Evolutionary conservation across 352 stramenopile genomes (phyloP).

Genomic region (Phytopythium boreale): DNA sequence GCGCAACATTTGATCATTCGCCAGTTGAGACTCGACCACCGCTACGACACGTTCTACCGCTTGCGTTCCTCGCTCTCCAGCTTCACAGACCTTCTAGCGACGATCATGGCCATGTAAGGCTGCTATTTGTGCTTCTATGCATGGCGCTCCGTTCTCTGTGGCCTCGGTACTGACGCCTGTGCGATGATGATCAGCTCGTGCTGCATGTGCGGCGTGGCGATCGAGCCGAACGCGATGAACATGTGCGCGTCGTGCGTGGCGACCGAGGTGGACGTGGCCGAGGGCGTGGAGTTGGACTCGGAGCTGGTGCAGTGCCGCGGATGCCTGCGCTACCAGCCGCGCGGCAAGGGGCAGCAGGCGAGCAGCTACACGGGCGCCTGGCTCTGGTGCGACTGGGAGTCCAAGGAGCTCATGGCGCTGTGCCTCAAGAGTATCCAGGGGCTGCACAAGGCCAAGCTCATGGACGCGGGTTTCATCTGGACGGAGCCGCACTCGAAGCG

Average conservation of each 20-base stretch:
- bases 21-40: not conserved
- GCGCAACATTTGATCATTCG: not conserved
- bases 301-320: conserved; percentile 62
- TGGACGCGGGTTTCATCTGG: conserved; percentile 81
- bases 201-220: conserved; percentile 61
- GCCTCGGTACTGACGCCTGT: not conserved
- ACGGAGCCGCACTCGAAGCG: conserved; percentile 81
- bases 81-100: not conserved
- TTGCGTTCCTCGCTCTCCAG: not conserved
- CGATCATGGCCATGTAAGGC: conserved; percentile 22
- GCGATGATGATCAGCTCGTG: conserved; percentile 24
- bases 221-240: conserved; percentile 76
- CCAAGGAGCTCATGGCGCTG: conserved; percentile 70
- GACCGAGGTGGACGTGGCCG: conserved; percentile 63
- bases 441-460: conserved; percentile 63
- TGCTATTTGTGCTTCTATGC: not conserved
- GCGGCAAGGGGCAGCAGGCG: conserved; percentile 32
- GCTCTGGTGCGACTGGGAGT: conserved; percentile 69
- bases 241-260: conserved; percentile 75
- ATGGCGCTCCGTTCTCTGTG: not conserved
- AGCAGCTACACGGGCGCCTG: conserved; percentile 41
- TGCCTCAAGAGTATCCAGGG: conserved; percentile 71
- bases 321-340: conserved; percentile 65
- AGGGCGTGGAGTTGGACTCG: conserved; percentile 53
- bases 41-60: not conserved